phyloP scores from a whole-genome alignment of 192 early-diverging fungal species.

The Coemansia umbellata region DNA sequence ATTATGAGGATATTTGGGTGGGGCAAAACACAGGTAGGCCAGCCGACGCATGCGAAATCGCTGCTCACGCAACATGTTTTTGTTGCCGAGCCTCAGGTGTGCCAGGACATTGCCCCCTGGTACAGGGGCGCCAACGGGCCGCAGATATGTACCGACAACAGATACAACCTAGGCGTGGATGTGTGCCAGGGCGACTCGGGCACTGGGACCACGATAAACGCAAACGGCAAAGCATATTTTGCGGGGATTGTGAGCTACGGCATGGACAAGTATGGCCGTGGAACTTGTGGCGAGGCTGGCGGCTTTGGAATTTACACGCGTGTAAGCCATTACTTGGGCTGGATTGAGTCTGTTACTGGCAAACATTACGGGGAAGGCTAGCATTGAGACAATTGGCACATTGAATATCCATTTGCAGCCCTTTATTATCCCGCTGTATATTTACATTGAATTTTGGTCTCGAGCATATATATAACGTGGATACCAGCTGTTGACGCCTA shows the following conservation, averaged over 20 bases:
- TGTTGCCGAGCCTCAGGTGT: conserved; percentile 35
- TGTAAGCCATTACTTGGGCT: conserved; percentile 19
- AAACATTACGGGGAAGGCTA: too few relatives aligned
- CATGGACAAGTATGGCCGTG: conserved; percentile 11
- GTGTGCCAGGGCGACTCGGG: conserved; percentile 48
- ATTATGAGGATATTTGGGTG: conserved; percentile 39
- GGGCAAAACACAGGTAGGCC: conserved; percentile 25
- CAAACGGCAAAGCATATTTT: conserved; percentile 18
- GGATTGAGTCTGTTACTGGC: conserved; percentile 30
- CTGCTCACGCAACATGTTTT: conserved; percentile 33
- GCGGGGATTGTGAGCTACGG: conserved; percentile 49
- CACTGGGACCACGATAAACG: conserved; percentile 24
- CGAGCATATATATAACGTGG: too few relatives aligned
- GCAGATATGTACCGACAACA: conserved; percentile 35
- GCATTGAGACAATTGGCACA: too few relatives aligned
- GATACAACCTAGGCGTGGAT: conserved; percentile 45
- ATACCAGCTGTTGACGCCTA: too few relatives aligned
- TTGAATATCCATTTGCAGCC: too few relatives aligned
- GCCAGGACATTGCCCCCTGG: conserved; percentile 28
- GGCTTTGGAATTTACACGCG: conserved; percentile 51
- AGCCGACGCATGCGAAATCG: background rate
- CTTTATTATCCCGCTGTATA: too few relatives aligned
- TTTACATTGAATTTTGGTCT: too few relatives aligned
- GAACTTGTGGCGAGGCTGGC: conserved; percentile 40
- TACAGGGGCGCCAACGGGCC: conserved; percentile 26